Base-by-base conservation (phyloP, 2,329 filamentous ascomycete genomes). In the Fusarium incarnatum region DNA sequence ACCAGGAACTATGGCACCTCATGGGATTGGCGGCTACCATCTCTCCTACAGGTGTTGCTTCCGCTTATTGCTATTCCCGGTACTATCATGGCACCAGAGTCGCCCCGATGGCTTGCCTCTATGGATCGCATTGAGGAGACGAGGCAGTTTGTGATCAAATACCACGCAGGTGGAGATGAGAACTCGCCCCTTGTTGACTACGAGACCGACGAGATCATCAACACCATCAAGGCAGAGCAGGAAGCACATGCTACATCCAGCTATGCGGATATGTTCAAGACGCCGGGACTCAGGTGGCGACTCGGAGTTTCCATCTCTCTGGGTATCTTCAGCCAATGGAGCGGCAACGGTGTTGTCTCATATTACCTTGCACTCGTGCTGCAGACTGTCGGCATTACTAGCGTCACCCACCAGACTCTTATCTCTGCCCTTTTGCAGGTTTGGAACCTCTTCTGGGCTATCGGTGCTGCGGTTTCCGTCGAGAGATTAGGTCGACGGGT, bases 321-420 rank as follows among this genome's bases (percentile, higher is more conserved):
- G 0, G 60, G 60, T 2, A 27, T 62, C 1, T 47, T 61, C 0
- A 57, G 56, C 0, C 60, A 62, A n/a, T 62, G 60, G 60, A 57
- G 56, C 0, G 56, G 60, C 3, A 62, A 62, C 8, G 56, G 60
- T 1, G 60, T 62, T 27, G 56, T 62, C 10, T 62, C 60, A 3
- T 62, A 61, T 11, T 62, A 62, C 34, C 46, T 62, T 6, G 46
- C 60, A 2, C 41, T 62, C 1, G 60, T 62, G 4, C 7, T 62
- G 0, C 46, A 62, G 20, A 60, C 56, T 1, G 40, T 57, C 0
- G 25, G 44, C 6, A 15, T 46, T 9, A 46, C 44, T 8, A 46
- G 44, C 8, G 44, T 46, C 6, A 62, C 60, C 0, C 16, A 62
- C 27, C 60, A 62, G 56, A 62, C 60, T 0, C 56, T 62, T 0